Evolutionary conservation across 2,329 filamentous ascomycete genomes (phyloP).

Genomic region (Botryosphaeria agaves): DNA sequence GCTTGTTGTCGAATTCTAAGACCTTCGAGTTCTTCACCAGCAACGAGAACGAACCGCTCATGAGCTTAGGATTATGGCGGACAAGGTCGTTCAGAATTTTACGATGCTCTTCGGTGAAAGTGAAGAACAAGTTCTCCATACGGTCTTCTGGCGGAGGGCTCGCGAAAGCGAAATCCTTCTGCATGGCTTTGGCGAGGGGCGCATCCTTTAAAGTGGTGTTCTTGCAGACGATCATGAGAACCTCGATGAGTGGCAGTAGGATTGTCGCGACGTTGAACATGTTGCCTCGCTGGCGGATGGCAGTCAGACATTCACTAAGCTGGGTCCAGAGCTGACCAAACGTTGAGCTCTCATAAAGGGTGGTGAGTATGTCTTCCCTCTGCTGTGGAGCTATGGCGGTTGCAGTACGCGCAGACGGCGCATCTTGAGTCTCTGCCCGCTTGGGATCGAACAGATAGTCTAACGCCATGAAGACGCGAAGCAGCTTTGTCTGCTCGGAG

Average conservation of each 20-base stretch:
- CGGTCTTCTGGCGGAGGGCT: constrained; percentile 64
- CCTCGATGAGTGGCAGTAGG: constrained; percentile 82
- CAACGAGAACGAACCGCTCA: constrained; percentile 94
- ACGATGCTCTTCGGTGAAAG: constrained; percentile 91
- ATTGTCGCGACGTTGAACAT: constrained; percentile 97
- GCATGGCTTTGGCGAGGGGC: constrained; percentile 20
- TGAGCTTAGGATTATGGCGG: constrained; percentile 88
- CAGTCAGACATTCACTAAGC: constrained; percentile 71
- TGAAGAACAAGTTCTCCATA: constrained; percentile 88
- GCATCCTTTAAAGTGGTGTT: constrained; percentile 72
- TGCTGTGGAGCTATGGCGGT: constrained; percentile 41
- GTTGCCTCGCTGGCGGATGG: constrained; percentile 80
- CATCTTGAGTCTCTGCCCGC: constrained; percentile 36
- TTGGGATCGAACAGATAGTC: constrained; percentile 91
- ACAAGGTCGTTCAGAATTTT: constrained; percentile 97
- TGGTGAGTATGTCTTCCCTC: constrained; percentile 72
- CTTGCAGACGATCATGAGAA: constrained; percentile 98
- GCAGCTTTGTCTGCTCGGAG: constrained; percentile 89
- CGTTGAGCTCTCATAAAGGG: constrained; percentile 76
- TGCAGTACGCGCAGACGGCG: constrained; percentile 25
- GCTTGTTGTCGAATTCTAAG: constrained; percentile 97
- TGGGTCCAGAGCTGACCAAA: constrained; percentile 88
- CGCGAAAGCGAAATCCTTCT: constrained; percentile 53
- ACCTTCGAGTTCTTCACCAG: constrained; percentile 98
- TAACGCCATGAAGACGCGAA: constrained; percentile 80